Evolutionary conservation across 225 moss, liverwort and hornwort genomes (phyloP).

Genomic region (Sphagnum contortum): DNA sequence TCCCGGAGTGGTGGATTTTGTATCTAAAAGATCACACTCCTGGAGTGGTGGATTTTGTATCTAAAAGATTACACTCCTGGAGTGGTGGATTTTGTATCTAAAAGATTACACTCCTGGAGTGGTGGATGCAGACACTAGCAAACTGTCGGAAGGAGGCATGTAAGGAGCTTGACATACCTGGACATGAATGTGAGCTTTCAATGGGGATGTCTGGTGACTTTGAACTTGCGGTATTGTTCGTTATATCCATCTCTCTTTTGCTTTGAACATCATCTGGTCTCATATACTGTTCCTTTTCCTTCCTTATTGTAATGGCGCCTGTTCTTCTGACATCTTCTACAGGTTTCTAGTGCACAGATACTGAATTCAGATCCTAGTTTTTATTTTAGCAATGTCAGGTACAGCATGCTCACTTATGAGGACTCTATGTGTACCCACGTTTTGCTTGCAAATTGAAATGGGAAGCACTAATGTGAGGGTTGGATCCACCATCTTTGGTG

Average conservation of each 20-base stretch:
- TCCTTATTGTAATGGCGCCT: background rate
- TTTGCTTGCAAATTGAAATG: slow-evolving; percentile 24
- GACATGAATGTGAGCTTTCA: slow-evolving; percentile 34
- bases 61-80: background rate
- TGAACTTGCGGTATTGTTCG: slow-evolving; percentile 26
- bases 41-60: background rate
- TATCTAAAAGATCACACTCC: too few species aligned
- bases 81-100: background rate
- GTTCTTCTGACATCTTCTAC: background rate
- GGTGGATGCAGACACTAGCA: slow-evolving; percentile 24
- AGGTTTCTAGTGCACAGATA: too few species aligned
- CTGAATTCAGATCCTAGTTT: too few species aligned
- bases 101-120: too few species aligned
- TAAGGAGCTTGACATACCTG: slow-evolving; percentile 26
- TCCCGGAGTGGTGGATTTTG: background rate
- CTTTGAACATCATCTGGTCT: too few species aligned
- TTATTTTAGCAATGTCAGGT: too few species aligned
- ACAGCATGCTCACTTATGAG: too few species aligned
- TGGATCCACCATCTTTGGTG: slow-evolving; percentile 41
- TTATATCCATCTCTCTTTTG: too few species aligned
- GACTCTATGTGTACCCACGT: too few species aligned
- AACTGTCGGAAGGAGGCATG: slow-evolving; percentile 28
- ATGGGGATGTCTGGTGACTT: slow-evolving; percentile 65
- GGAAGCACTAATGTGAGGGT: slow-evolving; percentile 44
- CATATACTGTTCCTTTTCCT: too few species aligned